A percentile compares a stretch with the other conserved stretches of the same genome.
Conservation (phyloP, 768 basidiomycete species). For the Lactarius akahatsu region DNA sequence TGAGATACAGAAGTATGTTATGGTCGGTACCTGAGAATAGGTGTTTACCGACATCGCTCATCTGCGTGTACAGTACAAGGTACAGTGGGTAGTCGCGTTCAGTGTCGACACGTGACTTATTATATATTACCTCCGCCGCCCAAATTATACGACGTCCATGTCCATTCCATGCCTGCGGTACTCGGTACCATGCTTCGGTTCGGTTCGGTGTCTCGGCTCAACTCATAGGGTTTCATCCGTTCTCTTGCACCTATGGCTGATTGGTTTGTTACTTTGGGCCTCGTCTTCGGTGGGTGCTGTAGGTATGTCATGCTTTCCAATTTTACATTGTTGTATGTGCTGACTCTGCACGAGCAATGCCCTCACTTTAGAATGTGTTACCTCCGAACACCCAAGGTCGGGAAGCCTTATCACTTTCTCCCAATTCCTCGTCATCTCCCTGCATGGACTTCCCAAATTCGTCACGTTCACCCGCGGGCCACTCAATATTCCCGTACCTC, state of each 20-base stretch:
- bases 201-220: not conserved
- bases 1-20: not conserved
- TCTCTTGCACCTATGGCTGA: slow-evolving; percentile 29
- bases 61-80: slow-evolving; percentile 31
- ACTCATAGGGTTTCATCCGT: not conserved
- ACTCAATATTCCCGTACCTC: slow-evolving; percentile 38
- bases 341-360: slow-evolving; percentile 56
- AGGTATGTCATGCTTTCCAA: slow-evolving; percentile 42
- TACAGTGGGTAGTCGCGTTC: not conserved
- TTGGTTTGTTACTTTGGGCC: slow-evolving; percentile 65
- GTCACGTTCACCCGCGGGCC: slow-evolving; percentile 33
- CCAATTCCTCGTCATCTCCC: slow-evolving; percentile 77
- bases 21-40: slow-evolving; percentile 53
- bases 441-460: slow-evolving; percentile 70
- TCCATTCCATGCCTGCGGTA: not conserved
- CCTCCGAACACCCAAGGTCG: slow-evolving; percentile 61
- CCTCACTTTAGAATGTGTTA: slow-evolving; percentile 71
- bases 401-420: slow-evolving; percentile 86
- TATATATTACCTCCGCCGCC: not conserved
- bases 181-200: not conserved
- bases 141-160: too few relatives aligned
- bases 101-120: not conserved
- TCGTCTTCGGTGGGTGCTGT: slow-evolving; percentile 93
- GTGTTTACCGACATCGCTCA: slow-evolving; percentile 71
- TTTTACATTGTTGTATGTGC: slow-evolving; percentile 1